phyloP scores from a whole-genome alignment of 306 rosid species.

The Sphenostylis stenocarpa region DNA sequence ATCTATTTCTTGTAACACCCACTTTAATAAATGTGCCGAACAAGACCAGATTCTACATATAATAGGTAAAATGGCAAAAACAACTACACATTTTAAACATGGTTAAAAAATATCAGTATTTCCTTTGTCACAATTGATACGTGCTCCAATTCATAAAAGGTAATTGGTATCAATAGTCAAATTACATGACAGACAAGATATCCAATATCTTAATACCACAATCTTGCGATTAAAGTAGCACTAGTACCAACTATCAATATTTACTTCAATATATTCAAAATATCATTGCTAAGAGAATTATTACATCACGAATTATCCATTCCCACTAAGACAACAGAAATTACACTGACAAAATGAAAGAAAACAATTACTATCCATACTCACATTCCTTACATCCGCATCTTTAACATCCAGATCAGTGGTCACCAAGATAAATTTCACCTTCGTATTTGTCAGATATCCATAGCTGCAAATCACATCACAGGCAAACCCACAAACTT shows the following conservation, averaged over 20 bases:
- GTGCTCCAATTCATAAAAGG: background rate
- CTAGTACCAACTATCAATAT: background rate
- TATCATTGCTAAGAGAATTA: background rate
- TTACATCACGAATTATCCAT: background rate
- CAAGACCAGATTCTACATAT: background rate
- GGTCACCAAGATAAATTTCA: slow-evolving; percentile 92
- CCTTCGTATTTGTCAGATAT: slow-evolving; percentile 92
- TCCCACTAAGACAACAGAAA: background rate
- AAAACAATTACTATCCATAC: slow-evolving; percentile 35
- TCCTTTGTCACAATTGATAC: background rate
- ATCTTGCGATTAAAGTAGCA: background rate
- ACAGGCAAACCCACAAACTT: background rate
- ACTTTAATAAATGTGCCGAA: background rate
- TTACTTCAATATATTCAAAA: slow-evolving; percentile 3
- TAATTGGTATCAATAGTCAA: background rate
- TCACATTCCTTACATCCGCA: slow-evolving; percentile 89
- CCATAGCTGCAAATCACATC: slow-evolving; percentile 64
- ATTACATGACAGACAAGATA: background rate
- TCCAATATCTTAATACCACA: background rate
- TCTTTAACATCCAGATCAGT: slow-evolving; percentile 88
- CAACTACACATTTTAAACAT: background rate
- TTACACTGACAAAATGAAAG: background rate
- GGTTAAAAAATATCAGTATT: background rate
- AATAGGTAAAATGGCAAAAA: background rate
- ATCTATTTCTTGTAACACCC: background rate